Base-by-base conservation (phyloP, 331 rosid species). In the Ulmus americana region DNA sequence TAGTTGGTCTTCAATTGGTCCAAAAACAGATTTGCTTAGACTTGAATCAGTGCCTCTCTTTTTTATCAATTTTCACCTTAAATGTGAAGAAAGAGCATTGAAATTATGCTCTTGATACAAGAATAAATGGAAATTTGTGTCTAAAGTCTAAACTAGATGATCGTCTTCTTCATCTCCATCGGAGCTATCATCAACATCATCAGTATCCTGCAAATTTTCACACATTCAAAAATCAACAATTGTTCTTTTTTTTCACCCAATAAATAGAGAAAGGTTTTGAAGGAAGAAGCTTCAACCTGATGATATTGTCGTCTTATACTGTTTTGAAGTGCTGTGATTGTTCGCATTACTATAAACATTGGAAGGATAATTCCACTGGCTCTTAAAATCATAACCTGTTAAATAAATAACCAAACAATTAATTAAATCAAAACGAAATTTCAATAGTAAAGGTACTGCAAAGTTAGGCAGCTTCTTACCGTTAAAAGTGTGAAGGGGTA, bases 401-500 rank as follows among this genome's bases (percentile, higher is more conserved):
- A 28, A 28, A 45, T 16, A 14, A 20, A 10, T 2, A 28, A 46
- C 8, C 13, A 63, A 47, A 5, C 48, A 35, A 55, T 14, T 10
- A 53, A 3, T 9, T n/a, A 53, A 3, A 53, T 10, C 28, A 47
- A 45, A 46, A 6, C 7, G 5, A 68, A 47, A 41, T 10, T 12
- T 9, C 41, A 52, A 14, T n/a, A 52, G 42, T 35, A 0, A 41
- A 10, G 22, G 28, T 7, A 66, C 12, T 5, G 20, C 5, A 3
- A 7, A 57, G 3, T 16, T 41, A 61, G 13, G 10, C 22, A 20
- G 22, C 35, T 0, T 74, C 95, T 85, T 72, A 94, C 99, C 0
- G 96, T 90, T 2, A 82, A 35, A 56, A 87, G 77, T 14, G 99
- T 75, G 72, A 94, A 94, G 6, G 97, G 99, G 77, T 90, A 85